Base-by-base conservation (phyloP, 2,329 filamentous ascomycete species). In the Trichoderma citrinoviride region DNA sequence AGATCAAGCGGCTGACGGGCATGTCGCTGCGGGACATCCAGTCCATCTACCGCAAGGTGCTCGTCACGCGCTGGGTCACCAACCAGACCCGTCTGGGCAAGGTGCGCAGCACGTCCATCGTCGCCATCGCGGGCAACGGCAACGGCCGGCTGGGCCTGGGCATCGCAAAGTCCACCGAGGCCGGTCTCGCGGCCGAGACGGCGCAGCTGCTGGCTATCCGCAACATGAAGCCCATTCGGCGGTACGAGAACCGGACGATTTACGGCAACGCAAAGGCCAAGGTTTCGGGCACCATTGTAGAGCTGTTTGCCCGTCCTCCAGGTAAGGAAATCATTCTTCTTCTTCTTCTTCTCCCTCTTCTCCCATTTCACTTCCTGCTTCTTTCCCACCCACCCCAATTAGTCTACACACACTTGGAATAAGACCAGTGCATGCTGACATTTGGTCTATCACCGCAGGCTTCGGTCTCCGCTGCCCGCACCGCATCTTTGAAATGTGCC, bases 1-100 rank as follows among this genome's bases (percentile, higher is more conserved):
- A 82, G 67, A 75, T 85, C 71, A 85, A 85, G 77, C 79, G 78
- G 68, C 76, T 82, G 68, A 87, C 84, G 55, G 85, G 85, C 69
- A 74, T 88, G 76, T 79, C 70, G 19, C 77, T 87, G 64, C 70
- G 73, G 57, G 77, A 87, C 25, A 83, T 89, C 70, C 68, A 82
- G 53, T 70, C 73, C 5, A 74, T 96, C 66, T 82, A 85, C 65
- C 80, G 85, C 68, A 97, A 96, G 83, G 82, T 84, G 54, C 79
- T 99, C 53, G 90, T 96, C 53, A 74, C 75, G 5, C 91, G 94
- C 73, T 78, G 79, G 46, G 95, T 99, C 66, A 82, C 86, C 69
- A 98, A 99, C 79, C 94, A 98, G 83, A 98, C 95, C 23, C 91
- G 94, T 81, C 87, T 99, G 78, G 95, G 95, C 75, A 99, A 98